These are phyloP conservation scores for Penicillium sp. DNA, from an alignment of 2,329 filamentous ascomycete species.

Conservation along the genomic window DNA sequence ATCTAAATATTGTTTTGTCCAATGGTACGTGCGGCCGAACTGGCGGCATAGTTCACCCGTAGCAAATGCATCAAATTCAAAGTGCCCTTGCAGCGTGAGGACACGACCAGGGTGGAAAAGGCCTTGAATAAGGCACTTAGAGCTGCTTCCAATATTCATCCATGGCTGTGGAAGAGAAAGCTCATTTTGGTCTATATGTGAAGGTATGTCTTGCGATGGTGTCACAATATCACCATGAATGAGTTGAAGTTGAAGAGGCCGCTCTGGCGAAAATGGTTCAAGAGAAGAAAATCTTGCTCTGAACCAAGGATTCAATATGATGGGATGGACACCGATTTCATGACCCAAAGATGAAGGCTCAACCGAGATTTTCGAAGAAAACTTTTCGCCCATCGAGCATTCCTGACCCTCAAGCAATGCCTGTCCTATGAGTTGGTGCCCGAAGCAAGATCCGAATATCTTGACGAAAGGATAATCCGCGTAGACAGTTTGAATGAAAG, in stretches of 20 bases:
- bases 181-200: neutral
- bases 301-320: slow-evolving; percentile 24
- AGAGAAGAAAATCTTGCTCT: slow-evolving; percentile 5
- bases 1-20: slow-evolving; percentile 16
- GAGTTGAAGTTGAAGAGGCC: slow-evolving; percentile 30
- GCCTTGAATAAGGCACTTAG: slow-evolving; percentile 27
- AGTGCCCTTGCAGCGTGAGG: slow-evolving; percentile 32
- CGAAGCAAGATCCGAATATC: slow-evolving; percentile 33
- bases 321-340: slow-evolving; percentile 31
- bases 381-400: neutral
- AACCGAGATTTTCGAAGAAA: slow-evolving; percentile 17
- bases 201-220: neutral
- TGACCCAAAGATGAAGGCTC: slow-evolving; percentile 25
- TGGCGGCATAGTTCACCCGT: slow-evolving; percentile 24
- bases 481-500: slow-evolving; percentile 25
- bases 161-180: slow-evolving; percentile 20
- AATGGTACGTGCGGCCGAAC: slow-evolving; percentile 22
- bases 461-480: slow-evolving; percentile 25
- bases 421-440: slow-evolving; percentile 32
- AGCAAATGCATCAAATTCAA: slow-evolving; percentile 31
- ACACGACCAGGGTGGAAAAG: slow-evolving; percentile 26
- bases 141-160: slow-evolving; percentile 27
- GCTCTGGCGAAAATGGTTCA: neutral
- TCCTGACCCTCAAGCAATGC: slow-evolving; percentile 19
- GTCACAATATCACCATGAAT: slow-evolving; percentile 37